Evolutionary conservation across 495 filamentous ascomycete species (phyloP), one percentile per base, ranked within the genome.

Genomic region (Talaromyces borbonicus): DNA sequence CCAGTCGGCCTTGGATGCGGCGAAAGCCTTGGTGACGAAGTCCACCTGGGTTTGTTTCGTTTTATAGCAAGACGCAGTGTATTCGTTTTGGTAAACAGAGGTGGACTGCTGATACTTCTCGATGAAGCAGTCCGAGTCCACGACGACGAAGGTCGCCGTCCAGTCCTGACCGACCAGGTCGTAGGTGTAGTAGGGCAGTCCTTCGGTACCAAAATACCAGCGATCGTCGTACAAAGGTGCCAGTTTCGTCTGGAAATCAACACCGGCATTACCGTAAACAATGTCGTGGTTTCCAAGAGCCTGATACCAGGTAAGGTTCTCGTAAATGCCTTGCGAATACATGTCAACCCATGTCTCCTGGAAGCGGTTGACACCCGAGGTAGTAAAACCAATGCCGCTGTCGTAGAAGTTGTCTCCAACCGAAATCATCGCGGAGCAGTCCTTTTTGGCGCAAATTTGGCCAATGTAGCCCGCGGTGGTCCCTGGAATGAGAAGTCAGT

Each of bases 341-440:
- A 55, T 53, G 47, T 50, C 38, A 12, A 46, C 47, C 53, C 53
- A 55, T 14, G 46, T 43, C 26, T 55, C 47, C 20, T 55, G 43
- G 47, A 55, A 55, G 24, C 53, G 53, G 25, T 50, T 44, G 38
- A 55, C 46, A 9, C 53, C 53, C 5, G 46, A 46, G 8, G 53
- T 47, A 4, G 46, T 49, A 41, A 55, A 55, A 44, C 46, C 50
- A 14, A 55, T 44, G 8, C 50, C 53, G 42, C 53, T 55, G 26
- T 52, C 50, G 47, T 55, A 55, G 47, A 55, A 55, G 25, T 55
- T 55, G 38, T 55, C 53, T 16, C 53, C 53, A 18, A 55, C 50
- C 8, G 53, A 55, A 1, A 50, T 8, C 22, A 55, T 50, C 11
- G 53, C 53, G 0, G 35, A 38, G 50, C 53, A 55, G 38, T 55